Base-by-base conservation (phyloP, 2,329 filamentous ascomycete genomes). In the Neurospora sp. region DNA sequence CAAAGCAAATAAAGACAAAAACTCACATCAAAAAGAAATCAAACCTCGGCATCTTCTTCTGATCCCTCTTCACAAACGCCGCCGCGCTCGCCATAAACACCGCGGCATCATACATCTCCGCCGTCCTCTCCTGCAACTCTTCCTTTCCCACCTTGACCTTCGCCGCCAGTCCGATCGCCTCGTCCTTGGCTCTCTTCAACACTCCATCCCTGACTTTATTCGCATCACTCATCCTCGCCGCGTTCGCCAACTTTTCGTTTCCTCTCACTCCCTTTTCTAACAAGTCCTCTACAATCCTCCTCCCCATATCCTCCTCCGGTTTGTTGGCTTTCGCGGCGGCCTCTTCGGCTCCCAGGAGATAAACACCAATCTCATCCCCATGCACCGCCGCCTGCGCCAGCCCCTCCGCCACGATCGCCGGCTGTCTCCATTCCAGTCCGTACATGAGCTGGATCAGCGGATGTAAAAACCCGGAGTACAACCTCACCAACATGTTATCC, bases 391-490 rank as follows among this genome's bases (percentile, higher is more conserved):
- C 84, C 80, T 96, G 90, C 0, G 93, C 92, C 19, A 97, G 86
- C 0, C 83, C 93, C 80, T 95, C 88, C 6, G 93, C 92, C 38
- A 97, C 84, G 71, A 97, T 89, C 43, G 91, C 91, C 1, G 92
- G 92, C 77, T 97, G 93, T 10, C 85, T 78, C 82, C 93, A 97
- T 77, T 97, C 93, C 42, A 97, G 78, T 4, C 91, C 93, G 77
- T 93, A 97, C 67, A 93, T 91, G 23, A 97, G 85, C 77, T 97
- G 93, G 72, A 97, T 94, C 17, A 96, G 81, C 1, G 93, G 93
- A 76, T 97, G 93, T 2, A 93, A 75, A 72, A 95, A 85, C 0
- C 91, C 89, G 86, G 74, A 43, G 72, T 87, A 93, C 76, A 95
- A 81, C 19, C 93, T 84, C 1, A 84, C 82, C 2, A 94, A 80